Conservation (phyloP, 169 alveolate species). For the Eimeria falciformis region DNA sequence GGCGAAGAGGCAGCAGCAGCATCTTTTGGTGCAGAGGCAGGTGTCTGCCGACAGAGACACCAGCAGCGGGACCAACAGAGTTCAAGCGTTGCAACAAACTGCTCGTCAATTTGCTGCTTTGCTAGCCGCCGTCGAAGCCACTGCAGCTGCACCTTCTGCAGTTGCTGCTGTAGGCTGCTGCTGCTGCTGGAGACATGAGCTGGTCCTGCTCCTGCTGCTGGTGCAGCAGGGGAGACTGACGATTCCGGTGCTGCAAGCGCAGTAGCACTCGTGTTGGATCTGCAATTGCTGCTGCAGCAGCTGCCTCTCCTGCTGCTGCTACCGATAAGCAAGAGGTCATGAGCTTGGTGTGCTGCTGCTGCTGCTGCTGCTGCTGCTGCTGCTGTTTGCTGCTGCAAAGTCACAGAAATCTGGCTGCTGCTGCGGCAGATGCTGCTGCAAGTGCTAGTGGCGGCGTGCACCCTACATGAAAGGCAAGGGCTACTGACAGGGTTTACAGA, state of each 20-base stretch:
- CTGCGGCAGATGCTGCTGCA: conserved; percentile 67
- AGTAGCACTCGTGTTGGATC: conserved; percentile 42
- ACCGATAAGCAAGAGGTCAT: conserved; percentile 6
- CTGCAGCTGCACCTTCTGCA: conserved; percentile 61
- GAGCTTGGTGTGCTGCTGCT: conserved; percentile 29
- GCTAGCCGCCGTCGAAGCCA: conserved; percentile 65
- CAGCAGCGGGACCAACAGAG: conserved; percentile 59
- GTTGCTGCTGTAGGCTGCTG: conserved; percentile 20
- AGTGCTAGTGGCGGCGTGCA: conserved; percentile 24
- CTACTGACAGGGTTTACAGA: not conserved
- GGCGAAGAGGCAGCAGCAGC: not conserved
- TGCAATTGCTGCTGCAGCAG: conserved; percentile 66
- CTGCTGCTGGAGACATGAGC: not conserved
- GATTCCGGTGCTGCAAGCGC: conserved; percentile 32
- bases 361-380: conserved; percentile 16
- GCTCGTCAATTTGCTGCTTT: conserved; percentile 32
- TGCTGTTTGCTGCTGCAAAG: conserved; percentile 52
- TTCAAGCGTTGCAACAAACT: conserved; percentile 35
- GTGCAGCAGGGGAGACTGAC: conserved; percentile 17
- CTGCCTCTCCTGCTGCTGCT: conserved; percentile 70
- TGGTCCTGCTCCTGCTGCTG: conserved; percentile 7
- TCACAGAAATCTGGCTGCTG: conserved; percentile 47
- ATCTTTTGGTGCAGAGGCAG: not conserved
- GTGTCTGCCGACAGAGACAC: conserved; percentile 20
- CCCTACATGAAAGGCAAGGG: not conserved